These are phyloP conservation scores for Phaeodactylum tricornutum DNA, from an alignment of 108 stramenopile genomes.

Conservation along the genomic window DNA sequence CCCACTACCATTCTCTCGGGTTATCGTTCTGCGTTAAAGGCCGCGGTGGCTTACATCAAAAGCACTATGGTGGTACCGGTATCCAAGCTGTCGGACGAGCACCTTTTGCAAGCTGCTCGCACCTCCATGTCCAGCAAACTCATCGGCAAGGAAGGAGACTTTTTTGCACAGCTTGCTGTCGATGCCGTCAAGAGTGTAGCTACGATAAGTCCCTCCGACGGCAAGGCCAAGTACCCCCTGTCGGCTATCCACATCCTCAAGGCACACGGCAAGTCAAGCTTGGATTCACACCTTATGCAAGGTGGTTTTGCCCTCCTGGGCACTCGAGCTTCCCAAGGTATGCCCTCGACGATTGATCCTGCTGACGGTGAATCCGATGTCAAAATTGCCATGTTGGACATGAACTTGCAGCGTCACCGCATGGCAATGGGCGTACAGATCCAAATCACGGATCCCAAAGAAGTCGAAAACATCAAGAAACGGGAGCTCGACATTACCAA, in stretches of 20 bases:
- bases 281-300: slow-evolving; percentile 87
- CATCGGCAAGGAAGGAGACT: slow-evolving; percentile 81
- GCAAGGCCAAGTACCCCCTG: slow-evolving; percentile 83
- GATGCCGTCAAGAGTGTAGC: slow-evolving; percentile 90
- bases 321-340: slow-evolving; percentile 91
- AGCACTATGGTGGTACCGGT: slow-evolving; percentile 83
- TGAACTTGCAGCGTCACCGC: slow-evolving; percentile 97
- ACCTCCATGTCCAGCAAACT: slow-evolving; percentile 97
- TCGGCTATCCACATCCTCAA: slow-evolving; percentile 98
- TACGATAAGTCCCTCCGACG: slow-evolving; percentile 14
- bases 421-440: slow-evolving; percentile 98
- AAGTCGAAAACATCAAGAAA: slow-evolving; percentile 95
- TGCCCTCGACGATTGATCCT: slow-evolving; percentile 85
- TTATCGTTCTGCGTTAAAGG: slow-evolving; percentile 93
- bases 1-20: slow-evolving; percentile 97
- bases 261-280: slow-evolving; percentile 94
- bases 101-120: slow-evolving; percentile 92
- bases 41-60: slow-evolving; percentile 94
- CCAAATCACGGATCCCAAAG: slow-evolving; percentile 80
- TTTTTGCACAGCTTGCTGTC: slow-evolving; percentile 93
- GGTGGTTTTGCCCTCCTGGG: slow-evolving; percentile 95
- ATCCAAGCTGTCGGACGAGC: slow-evolving; percentile 64
- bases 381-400: slow-evolving; percentile 96
- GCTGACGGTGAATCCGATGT: slow-evolving; percentile 26
- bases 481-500: slow-evolving; percentile 99